phyloP scores from a whole-genome alignment of 2,329 filamentous ascomycete genomes.

The Penicillium griseofulvum region DNA sequence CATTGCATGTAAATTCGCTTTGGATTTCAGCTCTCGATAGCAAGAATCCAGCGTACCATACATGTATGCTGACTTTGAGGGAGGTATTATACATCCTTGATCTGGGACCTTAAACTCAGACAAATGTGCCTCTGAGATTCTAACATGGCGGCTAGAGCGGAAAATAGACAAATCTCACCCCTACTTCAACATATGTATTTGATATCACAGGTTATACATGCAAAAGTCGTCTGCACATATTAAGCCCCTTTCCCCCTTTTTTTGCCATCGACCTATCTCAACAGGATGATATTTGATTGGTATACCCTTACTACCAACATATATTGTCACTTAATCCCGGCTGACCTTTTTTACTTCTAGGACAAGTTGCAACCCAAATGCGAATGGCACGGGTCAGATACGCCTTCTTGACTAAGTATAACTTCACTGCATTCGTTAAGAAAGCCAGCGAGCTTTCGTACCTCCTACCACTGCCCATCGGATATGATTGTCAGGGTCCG shows the following conservation, averaged over 20 bases:
- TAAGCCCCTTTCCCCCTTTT: too few species aligned
- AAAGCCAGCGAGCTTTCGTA: background rate
- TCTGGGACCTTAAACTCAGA: background rate
- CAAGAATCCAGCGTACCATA: background rate
- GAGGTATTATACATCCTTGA: background rate
- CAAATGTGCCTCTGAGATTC: background rate
- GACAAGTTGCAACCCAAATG: too few species aligned
- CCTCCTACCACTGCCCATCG: constrained; percentile 1
- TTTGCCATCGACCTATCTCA: too few species aligned
- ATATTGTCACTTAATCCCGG: too few species aligned
- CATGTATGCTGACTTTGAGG: background rate
- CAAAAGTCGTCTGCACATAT: too few species aligned
- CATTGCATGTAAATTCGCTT: background rate
- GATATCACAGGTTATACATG: too few species aligned
- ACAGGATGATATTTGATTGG: too few species aligned
- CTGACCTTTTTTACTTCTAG: too few species aligned
- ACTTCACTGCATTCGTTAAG: constrained; percentile 6
- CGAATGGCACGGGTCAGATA: too few species aligned
- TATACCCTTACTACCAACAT: too few species aligned
- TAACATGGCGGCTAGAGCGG: background rate
- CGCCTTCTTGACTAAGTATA: constrained; percentile 2
- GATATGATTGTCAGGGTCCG: background rate
- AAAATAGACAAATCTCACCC: background rate
- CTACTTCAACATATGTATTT: background rate
- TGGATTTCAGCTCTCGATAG: background rate